Base-by-base conservation (phyloP, 208 protist species). In the Leishmania tropica region DNA sequence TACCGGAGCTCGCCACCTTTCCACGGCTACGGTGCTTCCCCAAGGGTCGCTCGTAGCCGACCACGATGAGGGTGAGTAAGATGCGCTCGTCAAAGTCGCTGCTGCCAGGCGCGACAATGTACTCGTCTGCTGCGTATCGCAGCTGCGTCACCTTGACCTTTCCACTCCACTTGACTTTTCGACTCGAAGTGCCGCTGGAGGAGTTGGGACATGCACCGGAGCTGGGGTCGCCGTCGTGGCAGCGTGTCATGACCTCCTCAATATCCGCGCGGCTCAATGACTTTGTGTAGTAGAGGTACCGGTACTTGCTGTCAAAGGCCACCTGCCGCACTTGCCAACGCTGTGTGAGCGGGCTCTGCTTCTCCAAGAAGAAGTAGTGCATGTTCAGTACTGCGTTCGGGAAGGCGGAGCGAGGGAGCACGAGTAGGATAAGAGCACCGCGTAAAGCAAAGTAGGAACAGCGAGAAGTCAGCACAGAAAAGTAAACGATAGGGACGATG, bases 261-360 rank as follows among this genome's bases (percentile, higher is more conserved):
- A 85, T 79, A 54, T 84, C 84, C 10, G 40, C 58, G 13, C 70
- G 53, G 64, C 81, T 85, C 35, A 91, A 48, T 19, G 83, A 71
- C 31, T 79, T 84, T 79, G 85, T 85, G 83, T 89, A 91, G 81
- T 91, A 91, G 37, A 91, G 76, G 75, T 91, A 89, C 31, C 88
- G 85, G 64, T 85, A 85, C 78, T 87, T 86, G 75, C 80, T 70
- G 72, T 91, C 88, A 37, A 91, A 85, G 78, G 88, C 88, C n/a
- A 91, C 76, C 81, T 86, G 85, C 40, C 88, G 88, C 62, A 87
- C 71, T 79, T 87, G 86, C 88, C 88, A 91, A 48, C 79, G 81
- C 79, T 81, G 83, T 8, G 87, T 88, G 1, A 88, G 72, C 21
- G 80, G 72, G 75, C 80, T 88, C 70, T 84, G 78, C 87, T 90